Percentiles rank a stretch among this genome's conserved stretches.
phyloP scores from a whole-genome alignment of 2,329 filamentous ascomycete genomes.

The Xylariaceae sp. region DNA sequence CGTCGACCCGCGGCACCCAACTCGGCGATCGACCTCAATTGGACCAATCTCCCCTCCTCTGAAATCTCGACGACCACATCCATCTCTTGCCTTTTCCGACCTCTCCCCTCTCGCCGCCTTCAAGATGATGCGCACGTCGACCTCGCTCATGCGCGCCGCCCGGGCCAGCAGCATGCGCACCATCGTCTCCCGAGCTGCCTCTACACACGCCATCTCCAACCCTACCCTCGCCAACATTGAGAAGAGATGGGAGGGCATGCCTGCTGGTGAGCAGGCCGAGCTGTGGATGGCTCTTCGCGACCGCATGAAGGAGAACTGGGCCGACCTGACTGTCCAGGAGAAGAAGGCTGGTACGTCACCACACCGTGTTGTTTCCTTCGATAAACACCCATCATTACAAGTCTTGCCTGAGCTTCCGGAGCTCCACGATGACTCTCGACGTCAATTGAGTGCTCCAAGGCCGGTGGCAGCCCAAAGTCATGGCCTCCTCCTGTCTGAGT shows the following conservation, averaged over 20 bases:
- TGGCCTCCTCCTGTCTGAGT: conserved; percentile 17
- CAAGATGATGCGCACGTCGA: conserved; percentile 54
- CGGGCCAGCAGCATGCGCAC: conserved; percentile 38
- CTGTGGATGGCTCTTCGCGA: conserved; percentile 98
- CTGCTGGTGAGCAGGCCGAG: conserved; percentile 97
- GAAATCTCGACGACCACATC: conserved; percentile 1
- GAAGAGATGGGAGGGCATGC: conserved; percentile 98
- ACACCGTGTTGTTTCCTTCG: too few relatives aligned
- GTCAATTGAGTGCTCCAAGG: too few relatives aligned
- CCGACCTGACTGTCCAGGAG: conserved; percentile 90
- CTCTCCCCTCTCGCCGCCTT: not conserved
- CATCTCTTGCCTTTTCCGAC: conserved; percentile 8
- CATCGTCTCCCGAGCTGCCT: conserved; percentile 49
- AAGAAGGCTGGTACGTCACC: conserved; percentile 92
- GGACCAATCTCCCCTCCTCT: conserved; percentile 27
- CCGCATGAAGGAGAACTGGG: conserved; percentile 98
- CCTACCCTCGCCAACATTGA: conserved; percentile 97
- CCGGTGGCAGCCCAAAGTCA: conserved; percentile 3
- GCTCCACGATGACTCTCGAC: too few relatives aligned
- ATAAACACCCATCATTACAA: conserved; percentile 2
- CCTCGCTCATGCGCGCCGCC: conserved; percentile 50
- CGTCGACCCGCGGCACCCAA: conserved; percentile 12
- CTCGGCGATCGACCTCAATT: conserved; percentile 19
- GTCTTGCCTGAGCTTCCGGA: not conserved
- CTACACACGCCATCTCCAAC: conserved; percentile 94